Evolutionary conservation across 1,284 basidiomycete species (phyloP).

Genomic region (Papiliotrema terrestris): DNA sequence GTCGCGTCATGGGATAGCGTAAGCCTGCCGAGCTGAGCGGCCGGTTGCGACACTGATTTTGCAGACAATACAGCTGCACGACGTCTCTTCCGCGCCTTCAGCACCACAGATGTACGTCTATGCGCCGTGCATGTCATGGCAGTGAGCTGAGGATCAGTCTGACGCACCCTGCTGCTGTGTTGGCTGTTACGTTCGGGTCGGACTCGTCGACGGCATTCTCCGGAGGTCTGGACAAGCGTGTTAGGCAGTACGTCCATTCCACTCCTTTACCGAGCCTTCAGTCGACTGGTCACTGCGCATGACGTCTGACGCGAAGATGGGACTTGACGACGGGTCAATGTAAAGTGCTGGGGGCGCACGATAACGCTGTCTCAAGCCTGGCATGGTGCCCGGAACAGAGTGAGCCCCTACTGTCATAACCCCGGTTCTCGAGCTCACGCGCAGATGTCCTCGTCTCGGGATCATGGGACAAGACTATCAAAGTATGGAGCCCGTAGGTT

Average conservation of each 20-base stretch:
- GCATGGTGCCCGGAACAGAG: constrained; percentile 49
- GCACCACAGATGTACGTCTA: constrained; percentile 34
- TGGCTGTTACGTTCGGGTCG: constrained; percentile 48
- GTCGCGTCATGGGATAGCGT: constrained; percentile 88
- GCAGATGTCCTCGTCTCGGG: constrained; percentile 72
- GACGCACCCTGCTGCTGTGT: constrained; percentile 44
- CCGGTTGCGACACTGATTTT: constrained; percentile 11
- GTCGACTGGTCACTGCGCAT: not conserved
- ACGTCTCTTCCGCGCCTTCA: constrained; percentile 31
- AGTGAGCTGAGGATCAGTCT: constrained; percentile 18
- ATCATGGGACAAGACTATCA: constrained; percentile 84
- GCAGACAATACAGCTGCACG: constrained; percentile 47
- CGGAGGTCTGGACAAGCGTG: constrained; percentile 50
- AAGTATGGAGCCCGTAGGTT: constrained; percentile 73
- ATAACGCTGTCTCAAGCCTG: constrained; percentile 48
- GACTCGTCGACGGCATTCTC: constrained; percentile 44
- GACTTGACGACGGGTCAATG: constrained; percentile 49
- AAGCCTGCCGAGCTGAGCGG: constrained; percentile 59
- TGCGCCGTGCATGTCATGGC: not conserved
- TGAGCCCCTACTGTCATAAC: constrained; percentile 15
- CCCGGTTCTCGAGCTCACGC: not conserved
- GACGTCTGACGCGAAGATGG: constrained; percentile 49
- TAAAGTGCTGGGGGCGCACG: constrained; percentile 50
- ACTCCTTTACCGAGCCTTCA: not conserved
- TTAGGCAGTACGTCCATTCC: constrained; percentile 53